Evolutionary conservation across 108 stramenopile species (phyloP).

Genomic region (Mayamaea pseudoterrestris): DNA sequence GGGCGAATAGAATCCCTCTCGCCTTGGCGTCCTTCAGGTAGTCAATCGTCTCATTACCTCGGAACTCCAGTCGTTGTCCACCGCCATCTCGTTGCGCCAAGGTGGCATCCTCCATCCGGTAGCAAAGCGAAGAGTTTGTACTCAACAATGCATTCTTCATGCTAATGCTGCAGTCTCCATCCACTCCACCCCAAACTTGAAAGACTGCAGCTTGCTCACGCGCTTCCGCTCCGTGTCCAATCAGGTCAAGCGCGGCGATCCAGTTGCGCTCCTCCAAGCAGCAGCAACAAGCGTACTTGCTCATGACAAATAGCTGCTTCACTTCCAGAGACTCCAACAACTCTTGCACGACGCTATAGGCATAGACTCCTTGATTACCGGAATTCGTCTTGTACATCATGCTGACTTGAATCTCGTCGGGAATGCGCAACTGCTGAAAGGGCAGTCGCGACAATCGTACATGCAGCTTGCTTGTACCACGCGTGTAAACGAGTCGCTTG

Average conservation of each 20-base stretch:
- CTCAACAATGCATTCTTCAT: constrained; percentile 28
- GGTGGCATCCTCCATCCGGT: constrained; percentile 11
- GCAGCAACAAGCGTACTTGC: constrained; percentile 36
- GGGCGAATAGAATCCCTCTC: constrained; percentile 30
- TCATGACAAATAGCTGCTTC: constrained; percentile 18
- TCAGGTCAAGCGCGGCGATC: constrained; percentile 25
- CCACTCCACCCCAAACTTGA: constrained; percentile 31
- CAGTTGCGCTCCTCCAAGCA: constrained; percentile 33
- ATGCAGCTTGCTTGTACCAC: not conserved
- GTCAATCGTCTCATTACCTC: constrained; percentile 6
- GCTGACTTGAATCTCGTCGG: not conserved
- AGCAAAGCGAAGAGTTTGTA: constrained; percentile 13
- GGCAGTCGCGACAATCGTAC: not conserved
- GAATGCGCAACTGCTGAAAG: not conserved
- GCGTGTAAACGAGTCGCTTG: constrained; percentile 16
- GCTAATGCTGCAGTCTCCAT: constrained; percentile 8
- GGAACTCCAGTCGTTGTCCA: not conserved
- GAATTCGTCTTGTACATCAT: constrained; percentile 25
- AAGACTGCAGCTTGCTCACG: constrained; percentile 19
- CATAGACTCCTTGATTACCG: constrained; percentile 28
- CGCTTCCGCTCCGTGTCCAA: too few relatives aligned
- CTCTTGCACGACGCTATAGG: constrained; percentile 7
- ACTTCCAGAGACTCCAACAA: constrained; percentile 12
- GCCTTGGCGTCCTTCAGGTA: constrained; percentile 14
- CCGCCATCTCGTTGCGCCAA: not conserved